Evolutionary conservation across 352 stramenopile genomes (phyloP), one percentile per base, ranked within the genome.

Genomic region (Globisporangium solare): DNA sequence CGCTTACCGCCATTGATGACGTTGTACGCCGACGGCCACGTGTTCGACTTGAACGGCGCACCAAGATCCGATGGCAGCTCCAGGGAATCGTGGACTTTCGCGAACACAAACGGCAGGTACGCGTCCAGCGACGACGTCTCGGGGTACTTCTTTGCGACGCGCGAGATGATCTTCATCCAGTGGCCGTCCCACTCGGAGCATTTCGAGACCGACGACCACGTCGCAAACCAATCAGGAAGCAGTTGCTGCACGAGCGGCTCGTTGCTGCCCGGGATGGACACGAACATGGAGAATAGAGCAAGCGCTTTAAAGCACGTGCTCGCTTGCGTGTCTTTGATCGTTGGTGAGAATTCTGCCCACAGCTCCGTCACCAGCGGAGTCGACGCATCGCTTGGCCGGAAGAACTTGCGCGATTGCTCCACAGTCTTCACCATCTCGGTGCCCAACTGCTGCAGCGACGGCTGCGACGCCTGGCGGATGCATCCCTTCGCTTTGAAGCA

Each of bases 131-230:
- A 55, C 2, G 46, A 15, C 11, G 61, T 68, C 46, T 63, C 48
- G 1, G 71, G 69, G 53, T 82, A 77, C 42, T 60, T 61, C 54
- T 89, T 91, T 17, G 62, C 64, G 13, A 86, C 61, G n/a, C 77
- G 79, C 46, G 76, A 79, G 27, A 91, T 58, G 18, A 91, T 55
- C 55, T 86, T 86, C 58, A 91, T 79, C 81, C 81, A 91, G 39
- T 88, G 79, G 8, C 74, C 71, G 45, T 91, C 77, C 81, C 81
- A 91, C 47, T 87, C 73, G 10, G 56, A 53, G 51, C 74, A 83
- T 0, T 69, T 58, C 14, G 79, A 82, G 32, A 89, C 66, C 10
- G 57, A 55, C n/a, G 70, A 63, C 81, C 79, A 91, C 7, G 74
- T 67, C 17, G 64, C 51, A 21, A 91, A 72, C 79, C 76, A 91